A percentile compares a stretch with the other conserved stretches of the same genome.
These are phyloP conservation scores for Phaeosphaeria sp. DNA, from an alignment of 2,329 filamentous ascomycete species.

Conservation along the genomic window DNA sequence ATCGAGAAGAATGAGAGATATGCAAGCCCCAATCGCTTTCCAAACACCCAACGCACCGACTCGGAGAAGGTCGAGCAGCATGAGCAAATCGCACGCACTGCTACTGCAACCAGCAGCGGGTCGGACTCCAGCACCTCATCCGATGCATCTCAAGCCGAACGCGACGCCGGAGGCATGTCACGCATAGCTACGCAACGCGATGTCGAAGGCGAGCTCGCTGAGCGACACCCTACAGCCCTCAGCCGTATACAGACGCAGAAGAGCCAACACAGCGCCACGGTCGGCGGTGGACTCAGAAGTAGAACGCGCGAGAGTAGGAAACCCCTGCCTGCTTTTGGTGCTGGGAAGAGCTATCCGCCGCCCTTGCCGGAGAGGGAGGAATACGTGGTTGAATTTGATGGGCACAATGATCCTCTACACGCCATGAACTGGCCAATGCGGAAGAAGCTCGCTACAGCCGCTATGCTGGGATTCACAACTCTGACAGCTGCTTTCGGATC, in stretches of 20 bases:
- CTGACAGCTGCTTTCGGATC: slow-evolving; percentile 70
- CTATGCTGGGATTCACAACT: slow-evolving; percentile 76
- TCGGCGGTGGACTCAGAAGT: slow-evolving; percentile 62
- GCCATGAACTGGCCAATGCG: slow-evolving; percentile 79
- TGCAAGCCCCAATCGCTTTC: slow-evolving; percentile 55
- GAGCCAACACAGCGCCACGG: slow-evolving; percentile 74
- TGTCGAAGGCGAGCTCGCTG: slow-evolving; percentile 55
- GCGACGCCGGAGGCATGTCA: slow-evolving; percentile 59
- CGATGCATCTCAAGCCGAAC: slow-evolving; percentile 45
- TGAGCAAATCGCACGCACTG: slow-evolving; percentile 63
- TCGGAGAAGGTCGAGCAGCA: slow-evolving; percentile 49
- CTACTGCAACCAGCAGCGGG: slow-evolving; percentile 56
- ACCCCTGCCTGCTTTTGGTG: slow-evolving; percentile 69
- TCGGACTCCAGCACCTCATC: slow-evolving; percentile 55
- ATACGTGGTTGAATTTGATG: slow-evolving; percentile 84
- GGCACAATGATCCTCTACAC: slow-evolving; percentile 75
- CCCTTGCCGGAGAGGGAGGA: slow-evolving; percentile 73
- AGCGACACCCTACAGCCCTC: slow-evolving; percentile 72
- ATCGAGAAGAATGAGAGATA: slow-evolving; percentile 63
- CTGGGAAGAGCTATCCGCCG: slow-evolving; percentile 76
- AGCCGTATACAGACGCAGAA: slow-evolving; percentile 74
- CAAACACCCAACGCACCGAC: neutral
- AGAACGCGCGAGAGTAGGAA: slow-evolving; percentile 44
- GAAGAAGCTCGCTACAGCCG: slow-evolving; percentile 76
- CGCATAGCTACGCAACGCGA: slow-evolving; percentile 70